A percentile compares a stretch with the other conserved stretches of the same genome.
These are phyloP conservation scores for Salix koriyanagi DNA, from an alignment of 345 rosid species.

Conservation along the genomic window DNA sequence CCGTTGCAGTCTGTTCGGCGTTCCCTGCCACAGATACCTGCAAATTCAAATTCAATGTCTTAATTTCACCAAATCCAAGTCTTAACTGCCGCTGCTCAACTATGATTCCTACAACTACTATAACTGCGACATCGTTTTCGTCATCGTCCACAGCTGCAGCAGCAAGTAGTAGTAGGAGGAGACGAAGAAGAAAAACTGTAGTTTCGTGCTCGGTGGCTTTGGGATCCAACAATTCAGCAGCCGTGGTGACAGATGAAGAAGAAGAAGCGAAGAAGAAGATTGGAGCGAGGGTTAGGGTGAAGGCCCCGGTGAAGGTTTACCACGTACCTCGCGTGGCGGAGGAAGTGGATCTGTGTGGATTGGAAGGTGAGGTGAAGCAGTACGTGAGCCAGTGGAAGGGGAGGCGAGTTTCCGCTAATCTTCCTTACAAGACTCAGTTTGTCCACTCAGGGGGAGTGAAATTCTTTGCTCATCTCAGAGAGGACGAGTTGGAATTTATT, in stretches of 20 bases:
- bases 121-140: not conserved
- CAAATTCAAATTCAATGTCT: not conserved
- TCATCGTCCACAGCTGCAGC: not conserved
- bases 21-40: not conserved
- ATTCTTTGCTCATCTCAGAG: slow-evolving; percentile 83
- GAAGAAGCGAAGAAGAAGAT: slow-evolving; percentile 34
- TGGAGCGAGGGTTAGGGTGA: slow-evolving; percentile 74
- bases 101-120: not conserved
- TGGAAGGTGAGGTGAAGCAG: slow-evolving; percentile 77
- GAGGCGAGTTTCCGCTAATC: slow-evolving; percentile 69
- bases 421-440: slow-evolving; percentile 80
- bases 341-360: slow-evolving; percentile 68
- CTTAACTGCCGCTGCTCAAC: not conserved
- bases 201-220: slow-evolving; percentile 3
- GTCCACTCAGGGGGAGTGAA: slow-evolving; percentile 68
- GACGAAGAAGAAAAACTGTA: not conserved
- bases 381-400: slow-evolving; percentile 71
- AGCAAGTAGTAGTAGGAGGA: not conserved
- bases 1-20: not conserved
- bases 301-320: slow-evolving; percentile 73
- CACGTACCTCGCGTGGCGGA: slow-evolving; percentile 75
- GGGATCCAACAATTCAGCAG: slow-evolving; percentile 6
- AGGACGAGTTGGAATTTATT: slow-evolving; percentile 69
- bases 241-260: not conserved
- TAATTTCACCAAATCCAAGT: not conserved